phyloP scores from a whole-genome alignment of 352 stramenopile genomes.

The Pythium myriotylum region DNA sequence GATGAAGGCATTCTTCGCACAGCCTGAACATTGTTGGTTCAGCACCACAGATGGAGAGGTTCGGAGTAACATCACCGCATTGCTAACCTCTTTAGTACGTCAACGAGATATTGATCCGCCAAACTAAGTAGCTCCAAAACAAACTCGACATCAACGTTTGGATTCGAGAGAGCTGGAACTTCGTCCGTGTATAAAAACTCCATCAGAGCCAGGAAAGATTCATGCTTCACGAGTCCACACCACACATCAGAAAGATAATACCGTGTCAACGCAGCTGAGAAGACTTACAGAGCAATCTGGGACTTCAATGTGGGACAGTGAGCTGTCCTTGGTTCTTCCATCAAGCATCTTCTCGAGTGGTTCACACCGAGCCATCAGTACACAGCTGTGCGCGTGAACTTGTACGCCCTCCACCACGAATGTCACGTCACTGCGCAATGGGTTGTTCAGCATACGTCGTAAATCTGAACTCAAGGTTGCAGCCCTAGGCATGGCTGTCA shows the following conservation, averaged over 20 bases:
- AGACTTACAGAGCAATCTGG: slow-evolving; percentile 69
- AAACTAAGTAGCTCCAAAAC: slow-evolving; percentile 77
- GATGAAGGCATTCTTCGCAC: slow-evolving; percentile 75
- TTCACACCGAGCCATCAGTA: slow-evolving; percentile 89
- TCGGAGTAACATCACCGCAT: too few relatives aligned
- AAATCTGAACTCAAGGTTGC: slow-evolving; percentile 73
- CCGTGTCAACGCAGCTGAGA: neutral
- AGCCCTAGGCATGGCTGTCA: neutral
- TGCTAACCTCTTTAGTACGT: slow-evolving; percentile 55
- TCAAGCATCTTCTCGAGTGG: slow-evolving; percentile 91
- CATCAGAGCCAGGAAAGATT: slow-evolving; percentile 81
- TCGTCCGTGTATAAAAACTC: slow-evolving; percentile 91
- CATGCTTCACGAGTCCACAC: slow-evolving; percentile 42
- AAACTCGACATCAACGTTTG: slow-evolving; percentile 53
- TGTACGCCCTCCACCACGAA: slow-evolving; percentile 78
- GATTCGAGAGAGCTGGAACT: slow-evolving; percentile 43
- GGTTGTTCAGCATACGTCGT: slow-evolving; percentile 85
- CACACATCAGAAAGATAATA: slow-evolving; percentile 2
- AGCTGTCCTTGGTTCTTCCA: slow-evolving; percentile 83
- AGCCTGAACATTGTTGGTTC: slow-evolving; percentile 32
- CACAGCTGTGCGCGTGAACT: slow-evolving; percentile 83
- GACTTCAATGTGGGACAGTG: slow-evolving; percentile 64
- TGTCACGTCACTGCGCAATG: slow-evolving; percentile 73
- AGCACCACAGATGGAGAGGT: too few relatives aligned
- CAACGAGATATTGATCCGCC: slow-evolving; percentile 87